These are phyloP conservation scores for Botrytis fragariae DNA, from an alignment of 2,329 filamentous ascomycete genomes.

Conservation along the genomic window DNA sequence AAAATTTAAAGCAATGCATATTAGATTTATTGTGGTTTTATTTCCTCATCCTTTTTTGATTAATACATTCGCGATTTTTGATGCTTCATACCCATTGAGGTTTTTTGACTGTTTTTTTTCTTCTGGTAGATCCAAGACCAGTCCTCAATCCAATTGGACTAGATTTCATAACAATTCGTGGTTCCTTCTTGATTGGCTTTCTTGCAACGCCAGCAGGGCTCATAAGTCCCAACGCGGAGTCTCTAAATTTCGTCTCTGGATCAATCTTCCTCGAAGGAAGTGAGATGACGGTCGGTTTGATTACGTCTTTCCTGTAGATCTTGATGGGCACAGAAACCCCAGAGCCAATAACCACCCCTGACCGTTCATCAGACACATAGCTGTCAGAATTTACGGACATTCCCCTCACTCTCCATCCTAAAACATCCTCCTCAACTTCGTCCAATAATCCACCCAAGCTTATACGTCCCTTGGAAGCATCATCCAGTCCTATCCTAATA, in stretches of 20 bases:
- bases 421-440: conserved; percentile 12
- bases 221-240: conserved; percentile 8
- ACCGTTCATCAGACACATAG: not conserved
- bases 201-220: not conserved
- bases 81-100: conserved; percentile 5
- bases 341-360: not conserved
- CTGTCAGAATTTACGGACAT: not conserved
- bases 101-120: not conserved
- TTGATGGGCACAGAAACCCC: conserved; percentile 1
- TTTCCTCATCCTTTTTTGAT: not conserved
- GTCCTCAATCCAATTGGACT: conserved; percentile 6
- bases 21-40: not conserved
- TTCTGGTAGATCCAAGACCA: not conserved
- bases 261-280: not conserved
- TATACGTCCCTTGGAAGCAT: not conserved
- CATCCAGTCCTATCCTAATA: not conserved
- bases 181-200: not conserved
- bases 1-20: not conserved
- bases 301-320: not conserved
- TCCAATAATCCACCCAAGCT: conserved; percentile 7
- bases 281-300: not conserved
- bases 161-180: not conserved
- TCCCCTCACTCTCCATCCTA: conserved; percentile 8
- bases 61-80: not conserved
- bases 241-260: conserved; percentile 9